A percentile compares a stretch with the other conserved stretches of the same genome.
phyloP scores from a whole-genome alignment of 768 basidiomycete species.

The Hygrocybe punicea region DNA sequence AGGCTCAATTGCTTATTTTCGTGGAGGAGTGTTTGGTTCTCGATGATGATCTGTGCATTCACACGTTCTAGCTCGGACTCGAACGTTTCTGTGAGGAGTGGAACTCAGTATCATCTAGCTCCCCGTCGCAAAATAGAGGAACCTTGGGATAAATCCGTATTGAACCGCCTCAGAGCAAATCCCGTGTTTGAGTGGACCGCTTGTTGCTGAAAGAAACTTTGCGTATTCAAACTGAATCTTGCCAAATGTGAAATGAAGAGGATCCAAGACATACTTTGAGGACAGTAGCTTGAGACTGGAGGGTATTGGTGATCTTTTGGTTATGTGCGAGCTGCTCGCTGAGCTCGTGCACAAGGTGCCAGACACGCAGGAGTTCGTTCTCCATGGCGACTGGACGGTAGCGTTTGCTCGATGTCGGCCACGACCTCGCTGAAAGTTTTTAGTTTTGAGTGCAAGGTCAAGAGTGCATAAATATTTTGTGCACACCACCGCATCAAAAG shows the following conservation, averaged over 20 bases:
- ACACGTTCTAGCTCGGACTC: constrained; percentile 88
- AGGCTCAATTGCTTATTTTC: constrained; percentile 93
- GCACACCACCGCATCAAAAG: too few species aligned
- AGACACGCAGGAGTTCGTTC: constrained; percentile 67
- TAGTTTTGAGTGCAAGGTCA: too few species aligned
- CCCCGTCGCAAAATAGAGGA: neutral
- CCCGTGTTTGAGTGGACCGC: constrained; percentile 69
- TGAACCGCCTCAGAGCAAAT: constrained; percentile 77
- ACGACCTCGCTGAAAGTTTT: too few species aligned
- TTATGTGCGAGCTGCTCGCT: constrained; percentile 81
- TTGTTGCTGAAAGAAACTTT: constrained; percentile 52
- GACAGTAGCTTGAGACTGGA: constrained; percentile 64
- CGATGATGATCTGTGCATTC: constrained; percentile 87
- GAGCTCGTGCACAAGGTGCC: constrained; percentile 78
- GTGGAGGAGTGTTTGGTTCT: constrained; percentile 87
- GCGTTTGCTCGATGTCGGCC: neutral
- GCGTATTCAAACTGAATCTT: constrained; percentile 8
- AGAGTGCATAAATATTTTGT: too few species aligned
- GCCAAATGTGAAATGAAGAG: constrained; percentile 1
- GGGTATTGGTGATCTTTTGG: constrained; percentile 63
- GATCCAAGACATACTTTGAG: constrained; percentile 59
- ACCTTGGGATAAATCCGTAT: constrained; percentile 86
- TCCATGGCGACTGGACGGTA: constrained; percentile 52
- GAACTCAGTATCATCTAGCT: constrained; percentile 33
- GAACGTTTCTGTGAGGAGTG: constrained; percentile 69